A percentile compares a stretch with the other conserved stretches of the same genome.
phyloP scores from a whole-genome alignment of 1,284 basidiomycete genomes.

The Malassezia dermatis region DNA sequence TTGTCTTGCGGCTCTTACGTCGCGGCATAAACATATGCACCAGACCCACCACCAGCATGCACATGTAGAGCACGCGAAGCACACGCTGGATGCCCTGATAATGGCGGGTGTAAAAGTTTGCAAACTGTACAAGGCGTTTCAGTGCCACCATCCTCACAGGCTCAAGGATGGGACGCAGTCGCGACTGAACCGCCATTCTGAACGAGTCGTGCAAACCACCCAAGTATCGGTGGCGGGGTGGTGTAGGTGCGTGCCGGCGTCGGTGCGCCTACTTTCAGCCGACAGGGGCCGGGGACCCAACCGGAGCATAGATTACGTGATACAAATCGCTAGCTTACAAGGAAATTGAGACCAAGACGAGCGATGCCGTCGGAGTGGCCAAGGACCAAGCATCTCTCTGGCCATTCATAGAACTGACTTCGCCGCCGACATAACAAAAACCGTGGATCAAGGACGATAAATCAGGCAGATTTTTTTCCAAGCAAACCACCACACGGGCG shows the following conservation, averaged over 20 bases:
- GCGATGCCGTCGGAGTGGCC: not conserved
- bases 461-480: conserved; percentile 25
- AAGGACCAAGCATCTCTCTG: conserved; percentile 6
- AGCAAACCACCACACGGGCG: conserved; percentile 29
- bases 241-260: not conserved
- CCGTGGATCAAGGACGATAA: conserved; percentile 31
- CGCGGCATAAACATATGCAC: conserved; percentile 25
- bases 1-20: conserved; percentile 5
- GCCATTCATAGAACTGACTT: conserved; percentile 20
- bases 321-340: conserved; percentile 5
- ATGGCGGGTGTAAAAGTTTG: conserved; percentile 32
- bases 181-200: conserved; percentile 37
- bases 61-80: conserved; percentile 28
- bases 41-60: conserved; percentile 26
- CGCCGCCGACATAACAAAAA: conserved; percentile 38
- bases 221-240: not conserved
- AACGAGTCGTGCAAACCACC: not conserved
- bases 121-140: conserved; percentile 25
- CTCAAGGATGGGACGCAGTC: conserved; percentile 26
- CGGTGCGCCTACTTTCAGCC: not conserved
- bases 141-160: conserved; percentile 30
- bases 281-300: not conserved
- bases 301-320: not conserved
- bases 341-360: conserved; percentile 6
- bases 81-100: conserved; percentile 34